phyloP scores from a whole-genome alignment of 495 filamentous ascomycete genomes.

The Lophiotrema nucula region DNA sequence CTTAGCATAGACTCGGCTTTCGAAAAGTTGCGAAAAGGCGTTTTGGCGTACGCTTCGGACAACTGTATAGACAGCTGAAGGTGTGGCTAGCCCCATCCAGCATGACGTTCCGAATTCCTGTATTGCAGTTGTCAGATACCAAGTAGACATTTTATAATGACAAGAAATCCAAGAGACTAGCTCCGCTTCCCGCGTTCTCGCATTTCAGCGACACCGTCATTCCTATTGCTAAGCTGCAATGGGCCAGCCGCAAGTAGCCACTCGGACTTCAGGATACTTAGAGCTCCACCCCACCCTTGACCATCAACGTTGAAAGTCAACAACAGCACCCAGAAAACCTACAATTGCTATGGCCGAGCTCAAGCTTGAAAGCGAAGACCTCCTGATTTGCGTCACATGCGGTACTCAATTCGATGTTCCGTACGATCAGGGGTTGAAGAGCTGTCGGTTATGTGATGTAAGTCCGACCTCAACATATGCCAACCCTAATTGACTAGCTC shows the following conservation, averaged over 20 bases:
- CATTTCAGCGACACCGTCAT: no score
- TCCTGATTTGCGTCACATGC: conserved; percentile 65
- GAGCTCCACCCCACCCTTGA: not conserved
- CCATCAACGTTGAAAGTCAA: not conserved
- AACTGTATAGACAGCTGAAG: no score
- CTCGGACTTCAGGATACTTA: no score
- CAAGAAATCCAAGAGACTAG: no score
- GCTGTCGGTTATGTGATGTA: conserved; percentile 76
- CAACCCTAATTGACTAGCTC: no score
- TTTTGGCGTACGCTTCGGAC: not conserved
- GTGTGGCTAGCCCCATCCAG: no score
- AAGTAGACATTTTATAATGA: no score
- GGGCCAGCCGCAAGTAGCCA: not conserved
- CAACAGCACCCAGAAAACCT: no score
- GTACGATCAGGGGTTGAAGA: conserved; percentile 44
- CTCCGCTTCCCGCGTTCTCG: no score
- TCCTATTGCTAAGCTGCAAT: conserved; percentile 21
- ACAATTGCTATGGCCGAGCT: not conserved
- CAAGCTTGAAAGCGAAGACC: conserved; percentile 39
- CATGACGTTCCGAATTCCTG: not conserved
- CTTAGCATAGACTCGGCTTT: conserved; percentile 14
- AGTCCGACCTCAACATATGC: conserved; percentile 16
- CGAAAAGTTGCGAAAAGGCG: conserved; percentile 1
- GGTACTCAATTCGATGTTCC: conserved; percentile 65
- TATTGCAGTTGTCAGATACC: no score